Evolutionary conservation across 164 flowering plant species (phyloP).

Genomic region (Sedum album): DNA sequence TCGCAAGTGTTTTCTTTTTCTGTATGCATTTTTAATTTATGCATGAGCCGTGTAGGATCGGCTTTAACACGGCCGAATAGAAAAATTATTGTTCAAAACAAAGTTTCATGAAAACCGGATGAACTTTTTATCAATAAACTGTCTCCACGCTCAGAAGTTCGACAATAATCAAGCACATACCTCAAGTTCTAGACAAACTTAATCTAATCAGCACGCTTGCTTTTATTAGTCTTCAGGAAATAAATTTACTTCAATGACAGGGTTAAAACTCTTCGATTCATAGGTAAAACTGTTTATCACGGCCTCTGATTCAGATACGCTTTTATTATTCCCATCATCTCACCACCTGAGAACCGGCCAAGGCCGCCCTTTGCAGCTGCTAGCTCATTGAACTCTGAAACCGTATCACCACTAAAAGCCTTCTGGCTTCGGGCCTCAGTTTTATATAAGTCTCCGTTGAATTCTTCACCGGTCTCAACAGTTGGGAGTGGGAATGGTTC

Average conservation of each 20-base stretch:
- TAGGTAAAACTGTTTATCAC: neutral
- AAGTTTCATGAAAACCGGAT: neutral
- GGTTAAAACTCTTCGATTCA: neutral
- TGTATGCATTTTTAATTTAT: too few relatives aligned
- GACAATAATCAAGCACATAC: neutral
- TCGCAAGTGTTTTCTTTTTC: too few relatives aligned
- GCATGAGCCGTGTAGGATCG: too few relatives aligned
- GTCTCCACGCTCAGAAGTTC: neutral
- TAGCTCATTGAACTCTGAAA: constrained; percentile 57
- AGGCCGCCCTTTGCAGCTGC: constrained; percentile 90
- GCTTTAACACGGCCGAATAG: too few relatives aligned
- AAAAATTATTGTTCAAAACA: neutral
- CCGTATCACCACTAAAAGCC: constrained; percentile 65
- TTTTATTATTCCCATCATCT: constrained; percentile 92
- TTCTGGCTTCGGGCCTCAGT: constrained; percentile 11
- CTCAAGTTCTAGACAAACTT: neutral
- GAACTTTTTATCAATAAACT: neutral
- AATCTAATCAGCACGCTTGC: neutral
- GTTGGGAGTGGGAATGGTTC: constrained; percentile 87
- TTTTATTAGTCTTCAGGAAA: constrained; percentile 1
- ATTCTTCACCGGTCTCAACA: constrained; percentile 38
- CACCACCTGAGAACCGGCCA: constrained; percentile 85
- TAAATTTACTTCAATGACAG: neutral
- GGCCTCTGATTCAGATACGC: constrained; percentile 32
- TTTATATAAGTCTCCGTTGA: constrained; percentile 15